phyloP scores from a whole-genome alignment of 805 yeast species.

The Teunomyces atbi region DNA sequence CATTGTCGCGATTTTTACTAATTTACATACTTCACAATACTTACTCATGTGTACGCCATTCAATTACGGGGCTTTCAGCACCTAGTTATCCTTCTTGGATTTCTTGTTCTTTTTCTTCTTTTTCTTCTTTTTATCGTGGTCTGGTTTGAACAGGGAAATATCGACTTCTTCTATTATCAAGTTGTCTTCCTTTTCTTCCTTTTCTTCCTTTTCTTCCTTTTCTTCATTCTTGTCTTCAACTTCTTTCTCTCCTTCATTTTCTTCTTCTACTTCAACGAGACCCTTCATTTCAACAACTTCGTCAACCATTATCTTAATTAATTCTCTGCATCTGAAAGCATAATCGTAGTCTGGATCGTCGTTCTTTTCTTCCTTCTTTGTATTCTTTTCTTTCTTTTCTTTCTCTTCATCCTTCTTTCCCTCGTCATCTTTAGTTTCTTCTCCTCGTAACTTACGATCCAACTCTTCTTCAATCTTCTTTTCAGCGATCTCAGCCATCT shows the following conservation, averaged over 20 bases:
- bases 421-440: slow-evolving; percentile 13
- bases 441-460: slow-evolving; percentile 23
- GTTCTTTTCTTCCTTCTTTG: slow-evolving; percentile 4
- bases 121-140: slow-evolving; percentile 9
- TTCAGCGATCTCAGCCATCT: slow-evolving; percentile 41
- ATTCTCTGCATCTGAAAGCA: slow-evolving; percentile 40
- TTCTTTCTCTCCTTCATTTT: slow-evolving; percentile 10
- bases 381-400: slow-evolving; percentile 14
- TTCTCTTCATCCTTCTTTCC: slow-evolving; percentile 12
- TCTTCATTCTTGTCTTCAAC: slow-evolving; percentile 9
- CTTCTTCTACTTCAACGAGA: slow-evolving; percentile 8
- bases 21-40: not conserved
- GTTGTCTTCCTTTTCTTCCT: slow-evolving; percentile 11
- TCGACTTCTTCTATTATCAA: slow-evolving; percentile 11
- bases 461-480: slow-evolving; percentile 37
- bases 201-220: slow-evolving; percentile 13
- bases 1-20: not conserved
- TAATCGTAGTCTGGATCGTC: slow-evolving; percentile 34
- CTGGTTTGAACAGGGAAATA: slow-evolving; percentile 1
- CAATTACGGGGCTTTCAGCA: too few relatives aligned
- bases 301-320: slow-evolving; percentile 34
- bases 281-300: slow-evolving; percentile 36
- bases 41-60: too few relatives aligned
- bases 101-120: slow-evolving; percentile 7
- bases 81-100: not conserved